phyloP scores from a whole-genome alignment of 2,329 filamentous ascomycete genomes.

The Diplodia mutila region DNA sequence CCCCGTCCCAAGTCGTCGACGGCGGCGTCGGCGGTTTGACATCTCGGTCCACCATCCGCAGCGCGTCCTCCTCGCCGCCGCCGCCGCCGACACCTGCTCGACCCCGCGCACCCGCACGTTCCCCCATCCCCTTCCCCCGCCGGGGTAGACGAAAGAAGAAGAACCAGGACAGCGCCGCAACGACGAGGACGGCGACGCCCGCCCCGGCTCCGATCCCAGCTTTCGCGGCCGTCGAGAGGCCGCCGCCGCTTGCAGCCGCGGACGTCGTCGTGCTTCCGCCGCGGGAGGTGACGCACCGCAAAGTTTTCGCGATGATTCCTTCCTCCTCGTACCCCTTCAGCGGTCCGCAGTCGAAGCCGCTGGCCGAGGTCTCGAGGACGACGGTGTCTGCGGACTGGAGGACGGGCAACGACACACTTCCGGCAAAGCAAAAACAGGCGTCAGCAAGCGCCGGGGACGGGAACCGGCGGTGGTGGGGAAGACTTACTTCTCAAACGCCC shows the following conservation, averaged over 20 bases:
- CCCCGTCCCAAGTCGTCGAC: not conserved
- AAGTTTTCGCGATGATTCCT: not conserved
- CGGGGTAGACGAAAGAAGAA: not conserved
- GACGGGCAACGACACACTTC: not conserved
- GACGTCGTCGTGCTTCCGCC: not conserved
- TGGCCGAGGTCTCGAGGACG: not conserved
- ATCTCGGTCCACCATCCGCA: too few species aligned
- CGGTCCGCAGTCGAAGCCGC: not conserved
- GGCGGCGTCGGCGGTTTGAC: not conserved
- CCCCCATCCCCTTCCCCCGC: not conserved
- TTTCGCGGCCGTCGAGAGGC: not conserved
- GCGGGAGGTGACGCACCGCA: not conserved
- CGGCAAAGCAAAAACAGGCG: too few species aligned
- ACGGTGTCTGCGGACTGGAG: not conserved
- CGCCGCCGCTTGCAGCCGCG: not conserved
- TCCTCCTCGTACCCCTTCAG: not conserved
- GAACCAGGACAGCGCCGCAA: not conserved
- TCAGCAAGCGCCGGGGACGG: too few species aligned
- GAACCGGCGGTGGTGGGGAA: not conserved
- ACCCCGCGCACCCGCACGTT: too few species aligned
- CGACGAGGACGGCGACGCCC: not conserved
- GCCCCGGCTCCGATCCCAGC: not conserved
- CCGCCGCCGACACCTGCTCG: not conserved
- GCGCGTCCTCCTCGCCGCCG: not conserved
- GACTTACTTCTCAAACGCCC: not conserved